Conservation (phyloP, 2,329 filamentous ascomycete genomes). For the Venturia effusa region DNA sequence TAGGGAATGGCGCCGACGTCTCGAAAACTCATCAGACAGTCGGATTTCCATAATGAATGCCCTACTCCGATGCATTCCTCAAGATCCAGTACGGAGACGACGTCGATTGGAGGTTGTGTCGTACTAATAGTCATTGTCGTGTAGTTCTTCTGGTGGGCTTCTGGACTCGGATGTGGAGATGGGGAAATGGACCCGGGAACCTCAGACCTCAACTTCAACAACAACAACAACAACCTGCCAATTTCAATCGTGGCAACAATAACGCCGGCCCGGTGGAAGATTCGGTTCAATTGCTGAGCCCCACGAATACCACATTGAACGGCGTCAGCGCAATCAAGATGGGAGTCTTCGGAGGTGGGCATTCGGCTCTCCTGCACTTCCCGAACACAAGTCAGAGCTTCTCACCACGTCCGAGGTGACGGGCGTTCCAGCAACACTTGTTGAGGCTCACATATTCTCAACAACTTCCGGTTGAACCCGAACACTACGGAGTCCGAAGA, state of each 20-base stretch:
- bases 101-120: too few relatives aligned
- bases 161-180: too few relatives aligned
- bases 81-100: too few relatives aligned
- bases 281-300: neutral
- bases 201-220: too few relatives aligned
- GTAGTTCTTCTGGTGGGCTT: too few relatives aligned
- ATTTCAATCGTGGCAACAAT: neutral
- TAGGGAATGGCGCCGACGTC: neutral
- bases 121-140: too few relatives aligned
- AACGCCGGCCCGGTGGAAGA: neutral
- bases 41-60: too few relatives aligned
- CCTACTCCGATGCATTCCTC: too few relatives aligned
- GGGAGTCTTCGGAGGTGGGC: slow-evolving; percentile 9
- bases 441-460: slow-evolving; percentile 1
- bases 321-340: slow-evolving; percentile 4
- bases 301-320: neutral
- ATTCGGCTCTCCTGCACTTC: slow-evolving; percentile 21
- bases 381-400: slow-evolving; percentile 24
- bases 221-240: neutral
- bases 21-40: too few relatives aligned
- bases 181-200: too few relatives aligned
- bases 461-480: slow-evolving; percentile 5
- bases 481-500: neutral
- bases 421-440: neutral
- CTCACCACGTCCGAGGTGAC: neutral